Percentiles rank a stretch among this genome's conserved stretches.
Conservation (phyloP, 2,329 filamentous ascomycete species). For the Apiospora phragmitis region DNA sequence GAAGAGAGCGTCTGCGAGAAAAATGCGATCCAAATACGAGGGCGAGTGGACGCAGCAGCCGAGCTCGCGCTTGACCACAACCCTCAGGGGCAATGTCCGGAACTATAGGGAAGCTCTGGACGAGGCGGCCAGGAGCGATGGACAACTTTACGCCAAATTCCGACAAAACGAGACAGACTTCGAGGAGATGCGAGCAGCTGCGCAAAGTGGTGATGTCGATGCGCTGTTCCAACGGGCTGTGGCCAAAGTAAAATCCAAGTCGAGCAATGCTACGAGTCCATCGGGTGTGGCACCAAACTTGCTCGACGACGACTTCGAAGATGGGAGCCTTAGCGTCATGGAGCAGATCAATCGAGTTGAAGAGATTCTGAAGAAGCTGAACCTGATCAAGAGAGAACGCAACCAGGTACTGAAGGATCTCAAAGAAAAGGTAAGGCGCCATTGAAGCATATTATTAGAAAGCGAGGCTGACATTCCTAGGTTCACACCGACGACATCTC, state of each 20-base stretch:
- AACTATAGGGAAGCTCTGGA: slow-evolving; percentile 88
- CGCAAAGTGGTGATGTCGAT: slow-evolving; percentile 83
- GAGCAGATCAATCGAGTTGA: slow-evolving; percentile 91
- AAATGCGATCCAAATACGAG: slow-evolving; percentile 98
- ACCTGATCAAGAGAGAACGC: slow-evolving; percentile 87
- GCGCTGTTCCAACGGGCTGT: slow-evolving; percentile 86
- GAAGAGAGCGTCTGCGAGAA: slow-evolving; percentile 98
- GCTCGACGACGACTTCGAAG: slow-evolving; percentile 89
- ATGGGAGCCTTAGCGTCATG: slow-evolving; percentile 75
- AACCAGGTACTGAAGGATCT: slow-evolving; percentile 92
- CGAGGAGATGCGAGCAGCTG: slow-evolving; percentile 90
- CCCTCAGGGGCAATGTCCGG: slow-evolving; percentile 80
- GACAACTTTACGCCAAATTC: slow-evolving; percentile 78
- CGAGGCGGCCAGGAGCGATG: slow-evolving; percentile 84
- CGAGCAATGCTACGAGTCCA: slow-evolving; percentile 62
- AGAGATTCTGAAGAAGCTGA: slow-evolving; percentile 86
- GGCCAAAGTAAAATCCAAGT: slow-evolving; percentile 71
- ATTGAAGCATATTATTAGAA: too few species aligned
- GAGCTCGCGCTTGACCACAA: slow-evolving; percentile 84
- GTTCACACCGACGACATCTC: slow-evolving; percentile 96
- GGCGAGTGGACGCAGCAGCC: slow-evolving; percentile 96
- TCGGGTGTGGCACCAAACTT: slow-evolving; percentile 70
- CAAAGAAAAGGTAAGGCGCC: slow-evolving; percentile 80
- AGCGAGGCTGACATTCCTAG: slow-evolving; percentile 44
- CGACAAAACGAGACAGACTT: slow-evolving; percentile 86